These are phyloP conservation scores for Daldinia bambusicola DNA, from an alignment of 495 filamentous ascomycete species.

Conservation along the genomic window DNA sequence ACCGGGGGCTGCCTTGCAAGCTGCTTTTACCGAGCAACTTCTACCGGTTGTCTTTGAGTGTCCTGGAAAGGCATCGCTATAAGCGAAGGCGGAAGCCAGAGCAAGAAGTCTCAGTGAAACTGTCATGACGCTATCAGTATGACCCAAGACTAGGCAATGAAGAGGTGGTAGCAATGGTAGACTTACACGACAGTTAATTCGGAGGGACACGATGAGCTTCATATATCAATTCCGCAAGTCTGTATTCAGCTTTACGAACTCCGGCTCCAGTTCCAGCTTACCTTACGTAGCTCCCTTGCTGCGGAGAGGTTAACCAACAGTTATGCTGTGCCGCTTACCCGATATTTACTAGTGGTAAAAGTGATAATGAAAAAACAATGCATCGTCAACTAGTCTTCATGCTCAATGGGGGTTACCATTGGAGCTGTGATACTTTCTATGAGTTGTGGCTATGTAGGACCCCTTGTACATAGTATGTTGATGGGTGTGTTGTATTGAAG, in stretches of 20 bases:
- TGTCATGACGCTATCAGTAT: slow-evolving; percentile 23
- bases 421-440: not conserved
- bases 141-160: not conserved
- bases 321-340: slow-evolving; percentile 12
- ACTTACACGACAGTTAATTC: slow-evolving; percentile 13
- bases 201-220: not conserved
- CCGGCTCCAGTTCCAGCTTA: not conserved
- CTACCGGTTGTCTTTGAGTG: slow-evolving; percentile 3
- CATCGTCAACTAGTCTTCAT: not conserved
- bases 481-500: not conserved
- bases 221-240: slow-evolving; percentile 13
- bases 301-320: slow-evolving; percentile 4
- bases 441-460: not conserved
- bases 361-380: not conserved
- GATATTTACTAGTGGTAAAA: not conserved
- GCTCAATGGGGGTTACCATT: not conserved
- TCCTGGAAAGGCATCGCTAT: slow-evolving; percentile 28
- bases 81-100: slow-evolving; percentile 14
- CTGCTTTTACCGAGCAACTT: not conserved
- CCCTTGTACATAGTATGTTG: not conserved
- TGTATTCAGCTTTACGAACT: not conserved
- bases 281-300: not conserved
- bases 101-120: slow-evolving; percentile 7
- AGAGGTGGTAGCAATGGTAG: not conserved
- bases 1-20: slow-evolving; percentile 51